Conservation (phyloP, 2,329 filamentous ascomycete genomes). For the Epichloe sibirici region DNA sequence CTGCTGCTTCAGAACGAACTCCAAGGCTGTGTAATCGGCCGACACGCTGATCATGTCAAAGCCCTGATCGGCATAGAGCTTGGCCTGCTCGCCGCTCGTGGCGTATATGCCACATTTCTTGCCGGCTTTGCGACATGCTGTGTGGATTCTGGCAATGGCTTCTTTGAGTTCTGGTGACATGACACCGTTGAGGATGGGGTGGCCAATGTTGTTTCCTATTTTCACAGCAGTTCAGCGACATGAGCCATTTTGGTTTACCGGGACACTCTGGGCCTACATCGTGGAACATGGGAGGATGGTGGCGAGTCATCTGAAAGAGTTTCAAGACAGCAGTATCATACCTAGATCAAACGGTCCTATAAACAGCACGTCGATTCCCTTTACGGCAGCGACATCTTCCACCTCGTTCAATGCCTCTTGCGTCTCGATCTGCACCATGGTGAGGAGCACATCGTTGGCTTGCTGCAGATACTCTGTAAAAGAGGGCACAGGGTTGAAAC, state of each 20-base stretch:
- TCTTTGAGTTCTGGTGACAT: constrained; percentile 45
- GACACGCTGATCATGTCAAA: constrained; percentile 51
- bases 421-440: constrained; percentile 58
- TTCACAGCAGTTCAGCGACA: not conserved
- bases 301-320: no score
- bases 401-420: constrained; percentile 46
- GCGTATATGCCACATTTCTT: constrained; percentile 56
- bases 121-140: constrained; percentile 45
- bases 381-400: constrained; percentile 47
- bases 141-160: constrained; percentile 46
- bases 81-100: constrained; percentile 42
- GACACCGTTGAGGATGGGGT: constrained; percentile 47
- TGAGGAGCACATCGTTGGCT: constrained; percentile 41
- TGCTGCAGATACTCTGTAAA: constrained; percentile 37
- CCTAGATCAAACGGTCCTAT: constrained; percentile 56
- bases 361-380: constrained; percentile 51
- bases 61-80: constrained; percentile 39
- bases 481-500: constrained; percentile 30
- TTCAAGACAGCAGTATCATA: constrained; percentile 1
- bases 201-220: constrained; percentile 44
- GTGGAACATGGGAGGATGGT: not conserved
- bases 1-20: constrained; percentile 29
- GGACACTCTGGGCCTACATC: not conserved
- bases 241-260: not conserved
- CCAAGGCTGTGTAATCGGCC: constrained; percentile 42